Conservation (phyloP, 1,139 yeast genomes). For the Lodderomyces parapsilosis region DNA sequence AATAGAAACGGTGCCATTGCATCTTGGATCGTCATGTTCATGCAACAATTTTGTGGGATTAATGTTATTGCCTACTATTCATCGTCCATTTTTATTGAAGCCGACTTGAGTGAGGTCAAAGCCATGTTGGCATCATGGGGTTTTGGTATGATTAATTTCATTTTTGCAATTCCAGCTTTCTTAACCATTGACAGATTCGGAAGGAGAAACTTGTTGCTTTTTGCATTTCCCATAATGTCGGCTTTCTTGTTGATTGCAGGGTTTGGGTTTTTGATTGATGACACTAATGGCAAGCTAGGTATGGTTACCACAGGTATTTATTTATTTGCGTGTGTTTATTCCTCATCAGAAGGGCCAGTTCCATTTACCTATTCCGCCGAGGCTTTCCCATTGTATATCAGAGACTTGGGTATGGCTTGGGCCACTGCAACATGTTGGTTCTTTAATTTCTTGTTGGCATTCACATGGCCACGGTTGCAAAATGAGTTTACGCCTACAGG, state of each 20-base stretch:
- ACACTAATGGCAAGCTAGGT: constrained; percentile 33
- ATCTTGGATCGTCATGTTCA: constrained; percentile 79
- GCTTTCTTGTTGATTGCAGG: constrained; percentile 70
- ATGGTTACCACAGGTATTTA: constrained; percentile 76
- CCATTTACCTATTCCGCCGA: constrained; percentile 90
- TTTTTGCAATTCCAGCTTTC: constrained; percentile 83
- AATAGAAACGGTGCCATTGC: constrained; percentile 82
- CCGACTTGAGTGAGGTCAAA: constrained; percentile 59
- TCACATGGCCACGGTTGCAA: constrained; percentile 69
- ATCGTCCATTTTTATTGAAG: constrained; percentile 66
- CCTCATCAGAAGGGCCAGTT: constrained; percentile 91
- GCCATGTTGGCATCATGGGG: constrained; percentile 84
- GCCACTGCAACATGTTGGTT: constrained; percentile 89
- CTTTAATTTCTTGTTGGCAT: constrained; percentile 75
- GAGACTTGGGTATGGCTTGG: constrained; percentile 83
- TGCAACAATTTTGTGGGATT: constrained; percentile 93
- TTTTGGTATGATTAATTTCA: constrained; percentile 76
- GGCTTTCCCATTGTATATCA: constrained; percentile 75
- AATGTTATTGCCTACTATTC: constrained; percentile 85
- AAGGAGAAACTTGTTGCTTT: constrained; percentile 65
- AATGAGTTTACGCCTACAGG: constrained; percentile 73
- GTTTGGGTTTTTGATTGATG: constrained; percentile 65
- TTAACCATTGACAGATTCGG: constrained; percentile 81
- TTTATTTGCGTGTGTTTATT: constrained; percentile 69
- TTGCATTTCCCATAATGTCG: constrained; percentile 76